Percentiles rank a stretch among this genome's conserved stretches.
These are phyloP conservation scores for Mollisiaceae sp. DNA, from an alignment of 2,329 filamentous ascomycete species.

Conservation along the genomic window DNA sequence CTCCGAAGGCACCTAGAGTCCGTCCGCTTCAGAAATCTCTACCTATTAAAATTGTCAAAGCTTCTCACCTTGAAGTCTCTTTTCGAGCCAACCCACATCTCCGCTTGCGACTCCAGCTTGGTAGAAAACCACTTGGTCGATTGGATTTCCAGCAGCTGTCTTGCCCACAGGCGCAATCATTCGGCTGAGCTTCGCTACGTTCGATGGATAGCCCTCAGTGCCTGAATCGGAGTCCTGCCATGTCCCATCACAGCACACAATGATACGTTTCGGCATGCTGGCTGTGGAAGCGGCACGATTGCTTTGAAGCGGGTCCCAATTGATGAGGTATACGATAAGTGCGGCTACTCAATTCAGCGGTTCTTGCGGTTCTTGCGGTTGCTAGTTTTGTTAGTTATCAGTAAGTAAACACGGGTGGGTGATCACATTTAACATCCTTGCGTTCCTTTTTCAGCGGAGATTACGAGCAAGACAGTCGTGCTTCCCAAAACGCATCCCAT, in stretches of 20 bases:
- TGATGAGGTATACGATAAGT: background rate
- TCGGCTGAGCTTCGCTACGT: conserved; percentile 26
- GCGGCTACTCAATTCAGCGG: background rate
- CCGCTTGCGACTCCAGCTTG: conserved; percentile 24
- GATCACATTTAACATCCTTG: background rate
- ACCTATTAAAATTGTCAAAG: background rate
- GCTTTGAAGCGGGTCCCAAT: background rate
- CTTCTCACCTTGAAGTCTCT: conserved; percentile 16
- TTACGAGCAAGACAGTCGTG: background rate
- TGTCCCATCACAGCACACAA: conserved; percentile 30
- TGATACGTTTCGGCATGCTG: conserved; percentile 24
- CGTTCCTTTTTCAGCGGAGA: background rate
- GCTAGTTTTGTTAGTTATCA: no score
- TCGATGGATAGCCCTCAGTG: conserved; percentile 19
- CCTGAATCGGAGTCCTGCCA: conserved; percentile 22
- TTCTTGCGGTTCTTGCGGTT: no score
- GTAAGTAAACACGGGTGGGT: background rate
- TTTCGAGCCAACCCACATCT: conserved; percentile 12
- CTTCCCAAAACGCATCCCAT: background rate
- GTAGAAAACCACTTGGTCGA: conserved; percentile 49
- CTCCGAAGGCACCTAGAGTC: conserved; percentile 10
- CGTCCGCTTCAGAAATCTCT: background rate
- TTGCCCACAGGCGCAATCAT: conserved; percentile 20
- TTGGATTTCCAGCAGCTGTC: conserved; percentile 6
- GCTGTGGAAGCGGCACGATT: background rate